phyloP scores from a whole-genome alignment of 257 asterid species.

The Petrea volubilis region DNA sequence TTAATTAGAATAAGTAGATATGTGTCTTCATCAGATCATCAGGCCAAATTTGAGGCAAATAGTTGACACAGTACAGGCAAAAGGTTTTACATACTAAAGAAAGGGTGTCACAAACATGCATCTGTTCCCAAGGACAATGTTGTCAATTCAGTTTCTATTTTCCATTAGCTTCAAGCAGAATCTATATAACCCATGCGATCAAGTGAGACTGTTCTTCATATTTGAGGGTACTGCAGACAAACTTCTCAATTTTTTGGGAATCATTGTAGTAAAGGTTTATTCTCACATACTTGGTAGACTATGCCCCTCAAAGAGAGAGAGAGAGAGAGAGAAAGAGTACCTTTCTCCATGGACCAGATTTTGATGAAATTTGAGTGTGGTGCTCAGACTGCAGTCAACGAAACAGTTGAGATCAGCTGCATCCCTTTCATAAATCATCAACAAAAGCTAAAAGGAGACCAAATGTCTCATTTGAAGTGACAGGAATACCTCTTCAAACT shows the following conservation, averaged over 20 bases:
- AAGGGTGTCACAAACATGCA: no score
- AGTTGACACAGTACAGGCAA: not conserved
- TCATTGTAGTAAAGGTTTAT: not conserved
- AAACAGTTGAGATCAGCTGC: slow-evolving; percentile 27
- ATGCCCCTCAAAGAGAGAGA: no score
- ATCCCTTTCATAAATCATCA: not conserved
- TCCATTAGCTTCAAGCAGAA: no score
- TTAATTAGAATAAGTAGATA: not conserved
- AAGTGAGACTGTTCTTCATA: no score
- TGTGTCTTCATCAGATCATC: no score
- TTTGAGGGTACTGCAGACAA: no score
- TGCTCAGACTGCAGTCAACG: slow-evolving; percentile 60
- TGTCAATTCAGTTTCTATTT: no score
- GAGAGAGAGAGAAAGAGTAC: slow-evolving; percentile 45
- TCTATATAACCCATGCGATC: no score
- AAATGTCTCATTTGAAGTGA: slow-evolving; percentile 3
- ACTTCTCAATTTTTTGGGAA: not conserved
- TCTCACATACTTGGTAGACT: no score
- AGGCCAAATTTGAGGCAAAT: not conserved
- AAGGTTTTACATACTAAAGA: no score
- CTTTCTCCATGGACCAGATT: slow-evolving; percentile 99
- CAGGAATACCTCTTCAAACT: slow-evolving; percentile 77
- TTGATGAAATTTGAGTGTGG: slow-evolving; percentile 61
- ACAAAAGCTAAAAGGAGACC: not conserved
- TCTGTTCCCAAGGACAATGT: no score